Base-by-base conservation (phyloP, 176 grass and related monocot species). In the Neostapfia colusana region DNA sequence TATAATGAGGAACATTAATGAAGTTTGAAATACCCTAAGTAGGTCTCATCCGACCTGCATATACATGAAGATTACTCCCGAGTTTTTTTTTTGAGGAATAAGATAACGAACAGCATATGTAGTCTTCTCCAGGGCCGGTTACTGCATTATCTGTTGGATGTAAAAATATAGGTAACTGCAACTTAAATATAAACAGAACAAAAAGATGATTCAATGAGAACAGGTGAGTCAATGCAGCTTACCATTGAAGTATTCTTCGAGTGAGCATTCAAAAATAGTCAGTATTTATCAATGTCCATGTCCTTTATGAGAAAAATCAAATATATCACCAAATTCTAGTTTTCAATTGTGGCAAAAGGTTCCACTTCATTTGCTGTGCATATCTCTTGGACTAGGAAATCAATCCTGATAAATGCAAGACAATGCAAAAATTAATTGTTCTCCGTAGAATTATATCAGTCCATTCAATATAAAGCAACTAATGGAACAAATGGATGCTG, bases 161-260 rank as follows among this genome's bases (percentile, higher is more conserved):
- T 70, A 65, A 76, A 83, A 62, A 70, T n/a, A 64, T 42, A 78
- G 69, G 26, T 67, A 83, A 65, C n/a, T 64, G 24, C 7, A 45
- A 60, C 81, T 21, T 50, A 14, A 61, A 10, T 55, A 67, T 48
- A 50, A 58, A 37, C 48, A 20, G 21, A 31, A 13, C 17, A 67
- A 49, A 65, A 43, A 36, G n/a, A 80, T 57, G 50, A 31, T n/a
- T 18, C 3, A 7, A 6, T 42, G 24, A 60, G 10, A 48, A 56
- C 2, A 61, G 34, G 69, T 46, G 15, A 54, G 42, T 21, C 39
- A 63, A 78, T 40, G 17, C 55, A 82, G 36, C 76, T 81, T 85
- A 93, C 87, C 79, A 75, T 94, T 77, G 2, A 93, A 64, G 73
- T 86, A 86, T 78, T 94, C 85, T 71, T 84, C 66, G 18, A 88